These are phyloP conservation scores for Venturia nashicola DNA, from an alignment of 2,329 filamentous ascomycete species.

Conservation along the genomic window DNA sequence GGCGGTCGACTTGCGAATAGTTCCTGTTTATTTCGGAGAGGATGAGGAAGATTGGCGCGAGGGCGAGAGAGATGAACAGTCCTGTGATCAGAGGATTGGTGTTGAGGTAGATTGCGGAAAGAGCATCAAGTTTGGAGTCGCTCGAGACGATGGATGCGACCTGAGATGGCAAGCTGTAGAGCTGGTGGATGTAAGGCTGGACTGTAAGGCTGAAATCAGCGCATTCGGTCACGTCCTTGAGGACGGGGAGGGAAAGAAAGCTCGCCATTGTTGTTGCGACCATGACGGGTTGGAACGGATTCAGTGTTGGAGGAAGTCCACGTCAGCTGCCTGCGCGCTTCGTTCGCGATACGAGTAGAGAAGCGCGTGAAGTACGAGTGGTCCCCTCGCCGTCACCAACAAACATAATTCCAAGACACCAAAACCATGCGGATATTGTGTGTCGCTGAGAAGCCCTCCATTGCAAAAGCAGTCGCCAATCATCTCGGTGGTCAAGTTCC, in stretches of 20 bases:
- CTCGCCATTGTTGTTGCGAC: slow-evolving; percentile 19
- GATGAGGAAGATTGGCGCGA: slow-evolving; percentile 62
- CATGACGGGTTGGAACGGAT: background rate
- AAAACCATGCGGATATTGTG: slow-evolving; percentile 43
- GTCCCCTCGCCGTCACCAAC: too few relatives aligned
- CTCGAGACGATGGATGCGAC: slow-evolving; percentile 26
- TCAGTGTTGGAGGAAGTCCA: too few relatives aligned
- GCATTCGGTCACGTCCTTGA: slow-evolving; percentile 61
- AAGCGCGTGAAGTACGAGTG: too few relatives aligned
- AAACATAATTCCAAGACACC: background rate
- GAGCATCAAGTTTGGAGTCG: slow-evolving; percentile 45
- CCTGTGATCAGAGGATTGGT: slow-evolving; percentile 79
- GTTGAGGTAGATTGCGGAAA: slow-evolving; percentile 61
- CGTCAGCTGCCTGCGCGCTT: background rate
- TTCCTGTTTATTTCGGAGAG: slow-evolving; percentile 80
- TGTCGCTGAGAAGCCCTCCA: slow-evolving; percentile 83
- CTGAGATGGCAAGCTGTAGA: slow-evolving; percentile 32
- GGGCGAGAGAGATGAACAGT: slow-evolving; percentile 56
- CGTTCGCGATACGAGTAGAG: background rate
- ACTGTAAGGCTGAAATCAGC: slow-evolving; percentile 65
- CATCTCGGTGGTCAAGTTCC: slow-evolving; percentile 71
- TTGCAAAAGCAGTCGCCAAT: slow-evolving; percentile 83
- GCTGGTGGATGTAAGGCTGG: slow-evolving; percentile 61
- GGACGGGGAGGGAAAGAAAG: slow-evolving; percentile 54
- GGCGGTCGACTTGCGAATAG: slow-evolving; percentile 90